A percentile compares a stretch with the other conserved stretches of the same genome.
Conservation (phyloP, 805 yeast species). For the Metschnikowia dekortorum region DNA sequence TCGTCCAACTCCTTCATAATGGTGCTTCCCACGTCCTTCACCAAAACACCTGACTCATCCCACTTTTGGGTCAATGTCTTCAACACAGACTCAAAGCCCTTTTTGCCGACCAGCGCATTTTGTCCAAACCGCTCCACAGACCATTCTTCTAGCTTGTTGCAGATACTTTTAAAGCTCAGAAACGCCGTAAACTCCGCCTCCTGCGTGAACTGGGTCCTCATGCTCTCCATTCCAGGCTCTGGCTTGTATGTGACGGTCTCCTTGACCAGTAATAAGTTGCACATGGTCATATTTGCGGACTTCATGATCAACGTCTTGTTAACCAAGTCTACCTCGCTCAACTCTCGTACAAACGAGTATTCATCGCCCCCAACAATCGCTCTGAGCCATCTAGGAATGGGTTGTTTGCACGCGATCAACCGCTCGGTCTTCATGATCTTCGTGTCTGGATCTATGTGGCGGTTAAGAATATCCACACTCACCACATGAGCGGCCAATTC, state of each 20-base stretch:
- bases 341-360: conserved; percentile 79
- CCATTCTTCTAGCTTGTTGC: conserved; percentile 90
- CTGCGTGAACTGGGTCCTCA: conserved; percentile 66
- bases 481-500: conserved; percentile 88
- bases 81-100: conserved; percentile 82
- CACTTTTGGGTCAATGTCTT: conserved; percentile 43
- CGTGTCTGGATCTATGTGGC: conserved; percentile 57
- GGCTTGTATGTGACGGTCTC: conserved; percentile 86
- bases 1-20: conserved; percentile 26
- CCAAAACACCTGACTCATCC: conserved; percentile 38
- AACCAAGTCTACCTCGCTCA: conserved; percentile 74
- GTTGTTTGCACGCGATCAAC: conserved; percentile 81
- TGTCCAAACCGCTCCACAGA: conserved; percentile 82
- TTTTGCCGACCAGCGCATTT: conserved; percentile 77
- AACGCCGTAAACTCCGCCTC: conserved; percentile 87
- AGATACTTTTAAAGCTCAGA: conserved; percentile 62
- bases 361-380: conserved; percentile 68
- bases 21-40: conserved; percentile 25
- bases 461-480: conserved; percentile 80
- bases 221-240: conserved; percentile 46
- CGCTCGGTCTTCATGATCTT: conserved; percentile 70
- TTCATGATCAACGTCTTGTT: conserved; percentile 67
- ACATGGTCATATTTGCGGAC: conserved; percentile 83
- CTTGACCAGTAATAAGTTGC: conserved; percentile 67
- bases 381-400: conserved; percentile 78